A percentile compares a stretch with the other conserved stretches of the same genome.
Evolutionary conservation across 805 yeast genomes (phyloP).

Genomic region (Starmera pachycereana): DNA sequence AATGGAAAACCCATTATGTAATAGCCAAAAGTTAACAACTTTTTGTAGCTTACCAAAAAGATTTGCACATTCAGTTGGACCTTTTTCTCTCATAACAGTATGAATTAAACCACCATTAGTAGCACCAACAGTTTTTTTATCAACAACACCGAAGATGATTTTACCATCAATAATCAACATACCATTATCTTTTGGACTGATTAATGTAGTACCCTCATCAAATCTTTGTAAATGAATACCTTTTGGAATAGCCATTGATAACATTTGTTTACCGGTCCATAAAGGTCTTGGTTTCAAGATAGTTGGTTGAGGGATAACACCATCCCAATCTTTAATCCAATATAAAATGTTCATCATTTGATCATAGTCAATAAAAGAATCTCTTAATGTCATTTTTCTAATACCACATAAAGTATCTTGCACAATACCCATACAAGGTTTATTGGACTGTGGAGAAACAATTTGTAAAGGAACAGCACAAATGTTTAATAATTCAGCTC

Average conservation of each 20-base stretch:
- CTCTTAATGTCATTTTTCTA: slow-evolving; percentile 90
- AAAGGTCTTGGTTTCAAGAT: slow-evolving; percentile 88
- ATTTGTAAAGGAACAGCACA: slow-evolving; percentile 97
- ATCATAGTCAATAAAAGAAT: slow-evolving; percentile 77
- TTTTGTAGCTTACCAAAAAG: slow-evolving; percentile 89
- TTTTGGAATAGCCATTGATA: slow-evolving; percentile 87
- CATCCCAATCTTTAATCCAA: slow-evolving; percentile 99
- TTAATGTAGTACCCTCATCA: slow-evolving; percentile 77
- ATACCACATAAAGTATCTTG: slow-evolving; percentile 98
- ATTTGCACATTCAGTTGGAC: slow-evolving; percentile 81
- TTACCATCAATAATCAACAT: slow-evolving; percentile 95
- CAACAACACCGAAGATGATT: slow-evolving; percentile 95
- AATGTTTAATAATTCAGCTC: slow-evolving; percentile 90
- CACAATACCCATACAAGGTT: slow-evolving; percentile 99
- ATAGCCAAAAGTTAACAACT: slow-evolving; percentile 91
- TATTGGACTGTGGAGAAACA: slow-evolving; percentile 96
- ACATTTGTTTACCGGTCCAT: slow-evolving; percentile 95
- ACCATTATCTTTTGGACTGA: slow-evolving; percentile 88
- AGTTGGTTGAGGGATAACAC: slow-evolving; percentile 93
- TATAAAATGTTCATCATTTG: slow-evolving; percentile 93
- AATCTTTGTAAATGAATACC: slow-evolving; percentile 93
- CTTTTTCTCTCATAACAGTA: slow-evolving; percentile 96
- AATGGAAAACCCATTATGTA: slow-evolving; percentile 95
- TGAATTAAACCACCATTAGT: slow-evolving; percentile 97
- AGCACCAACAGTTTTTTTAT: slow-evolving; percentile 97